phyloP scores from a whole-genome alignment of 306 rosid species.

The Ormosia semicastrata region DNA sequence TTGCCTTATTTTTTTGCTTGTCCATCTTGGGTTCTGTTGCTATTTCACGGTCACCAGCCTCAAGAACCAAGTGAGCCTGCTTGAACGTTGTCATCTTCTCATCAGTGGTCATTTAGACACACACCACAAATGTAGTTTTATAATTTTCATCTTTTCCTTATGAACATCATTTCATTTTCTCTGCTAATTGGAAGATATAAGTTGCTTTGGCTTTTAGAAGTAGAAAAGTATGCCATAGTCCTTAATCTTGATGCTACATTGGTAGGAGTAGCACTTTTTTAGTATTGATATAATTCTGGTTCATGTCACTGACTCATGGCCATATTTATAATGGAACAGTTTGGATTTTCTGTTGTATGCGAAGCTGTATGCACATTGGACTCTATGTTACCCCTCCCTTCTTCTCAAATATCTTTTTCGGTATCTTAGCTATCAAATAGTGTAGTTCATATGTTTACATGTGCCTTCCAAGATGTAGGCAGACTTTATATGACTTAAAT shows the following conservation, averaged over 20 bases:
- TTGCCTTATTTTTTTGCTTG: constrained; percentile 79
- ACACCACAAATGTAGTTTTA: too few species aligned
- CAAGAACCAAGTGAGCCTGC: constrained; percentile 87
- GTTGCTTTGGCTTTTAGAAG: not conserved
- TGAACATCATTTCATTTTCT: too few species aligned
- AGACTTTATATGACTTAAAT: not conserved
- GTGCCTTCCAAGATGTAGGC: not conserved
- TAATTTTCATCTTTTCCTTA: too few species aligned
- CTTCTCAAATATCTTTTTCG: not conserved
- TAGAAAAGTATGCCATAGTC: not conserved
- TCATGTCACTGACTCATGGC: not conserved
- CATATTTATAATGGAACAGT: not conserved
- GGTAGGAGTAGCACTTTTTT: not conserved
- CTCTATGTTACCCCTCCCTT: not conserved
- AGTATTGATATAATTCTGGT: not conserved
- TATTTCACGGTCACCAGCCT: constrained; percentile 80
- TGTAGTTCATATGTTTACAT: not conserved
- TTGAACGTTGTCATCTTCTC: constrained; percentile 95
- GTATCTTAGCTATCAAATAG: not conserved
- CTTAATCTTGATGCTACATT: not conserved
- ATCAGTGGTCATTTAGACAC: constrained; percentile 36
- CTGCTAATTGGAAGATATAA: not conserved
- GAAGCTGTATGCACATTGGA: not conserved
- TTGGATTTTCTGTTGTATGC: not conserved
- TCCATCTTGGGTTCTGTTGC: constrained; percentile 76